phyloP scores from a whole-genome alignment of 345 rosid genomes.

The Excoecaria agallocha region DNA sequence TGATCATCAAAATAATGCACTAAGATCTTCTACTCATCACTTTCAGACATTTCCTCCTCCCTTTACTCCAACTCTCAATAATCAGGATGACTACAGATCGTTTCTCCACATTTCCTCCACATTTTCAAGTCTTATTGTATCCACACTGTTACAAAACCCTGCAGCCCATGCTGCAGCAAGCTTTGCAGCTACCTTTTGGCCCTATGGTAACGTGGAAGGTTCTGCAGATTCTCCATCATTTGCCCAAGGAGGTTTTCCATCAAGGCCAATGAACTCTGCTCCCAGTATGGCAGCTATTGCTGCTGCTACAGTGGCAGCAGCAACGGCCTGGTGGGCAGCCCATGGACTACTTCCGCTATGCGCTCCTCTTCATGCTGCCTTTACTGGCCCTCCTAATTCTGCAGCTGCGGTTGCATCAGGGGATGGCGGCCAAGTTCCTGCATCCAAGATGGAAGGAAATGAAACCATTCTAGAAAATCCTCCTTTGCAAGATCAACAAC shows the following conservation, averaged over 20 bases:
- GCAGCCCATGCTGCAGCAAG: constrained; percentile 81
- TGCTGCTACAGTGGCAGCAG: constrained; percentile 93
- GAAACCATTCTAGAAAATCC: constrained; percentile 34
- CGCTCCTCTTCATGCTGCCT: constrained; percentile 59
- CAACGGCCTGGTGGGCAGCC: constrained; percentile 98
- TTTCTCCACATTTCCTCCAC: constrained; percentile 66
- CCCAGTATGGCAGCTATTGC: constrained; percentile 72
- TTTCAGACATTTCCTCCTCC: constrained; percentile 57
- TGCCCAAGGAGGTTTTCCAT: constrained; percentile 37
- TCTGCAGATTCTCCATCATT: constrained; percentile 50
- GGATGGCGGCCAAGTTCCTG: constrained; percentile 37
- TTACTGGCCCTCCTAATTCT: constrained; percentile 49
- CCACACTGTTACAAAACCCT: constrained; percentile 76
- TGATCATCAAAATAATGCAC: constrained; percentile 42
- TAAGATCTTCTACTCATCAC: constrained; percentile 39
- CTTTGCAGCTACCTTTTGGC: constrained; percentile 78
- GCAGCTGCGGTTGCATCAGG: constrained; percentile 38
- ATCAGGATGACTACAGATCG: constrained; percentile 66
- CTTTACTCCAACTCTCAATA: constrained; percentile 40
- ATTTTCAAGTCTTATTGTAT: constrained; percentile 67
- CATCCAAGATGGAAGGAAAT: constrained; percentile 33
- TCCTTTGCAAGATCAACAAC: constrained; percentile 36
- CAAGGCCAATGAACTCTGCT: constrained; percentile 46
- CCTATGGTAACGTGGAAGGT: constrained; percentile 51
- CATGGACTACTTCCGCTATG: constrained; percentile 81